A percentile compares a stretch with the other conserved stretches of the same genome.
Evolutionary conservation across 345 rosid species (phyloP).

Genomic region (Populus ilicifolia): DNA sequence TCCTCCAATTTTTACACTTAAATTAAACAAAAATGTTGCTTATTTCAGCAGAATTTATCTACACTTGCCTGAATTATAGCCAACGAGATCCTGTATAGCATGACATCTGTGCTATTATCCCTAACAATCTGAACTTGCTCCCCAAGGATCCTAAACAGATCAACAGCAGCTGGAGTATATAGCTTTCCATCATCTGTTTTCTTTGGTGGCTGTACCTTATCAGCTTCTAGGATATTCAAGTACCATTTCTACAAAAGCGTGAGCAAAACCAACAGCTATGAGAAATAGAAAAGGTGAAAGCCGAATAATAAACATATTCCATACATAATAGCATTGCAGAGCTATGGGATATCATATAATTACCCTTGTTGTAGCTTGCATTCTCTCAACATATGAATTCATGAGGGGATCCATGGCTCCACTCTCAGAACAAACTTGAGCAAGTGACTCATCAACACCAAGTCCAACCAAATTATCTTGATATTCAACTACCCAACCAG

Average conservation of each 20-base stretch:
- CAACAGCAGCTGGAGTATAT: constrained; percentile 99
- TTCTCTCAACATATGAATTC: constrained; percentile 97
- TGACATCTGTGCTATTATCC: constrained; percentile 93
- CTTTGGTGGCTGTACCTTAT: constrained; percentile 95
- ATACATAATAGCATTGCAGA: neutral
- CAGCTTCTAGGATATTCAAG: constrained; percentile 89
- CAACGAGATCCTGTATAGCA: constrained; percentile 93
- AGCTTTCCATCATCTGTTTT: constrained; percentile 98
- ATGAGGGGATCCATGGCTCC: constrained; percentile 99
- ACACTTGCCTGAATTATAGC: constrained; percentile 81
- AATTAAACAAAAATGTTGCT: neutral
- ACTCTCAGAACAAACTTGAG: constrained; percentile 99
- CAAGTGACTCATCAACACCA: constrained; percentile 98
- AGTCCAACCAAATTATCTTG: constrained; percentile 95
- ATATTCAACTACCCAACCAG: constrained; percentile 99
- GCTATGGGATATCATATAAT: constrained; percentile 1
- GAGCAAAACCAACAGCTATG: constrained; percentile 9
- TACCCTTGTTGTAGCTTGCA: constrained; percentile 98
- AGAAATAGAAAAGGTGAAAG: neutral
- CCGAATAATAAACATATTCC: neutral
- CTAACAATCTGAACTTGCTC: constrained; percentile 99
- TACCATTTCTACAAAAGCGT: constrained; percentile 81
- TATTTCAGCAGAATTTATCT: neutral
- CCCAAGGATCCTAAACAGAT: constrained; percentile 94
- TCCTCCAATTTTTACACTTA: neutral